Conservation (phyloP, 2,329 filamentous ascomycete genomes). For the Aspergillus phoenicis region DNA sequence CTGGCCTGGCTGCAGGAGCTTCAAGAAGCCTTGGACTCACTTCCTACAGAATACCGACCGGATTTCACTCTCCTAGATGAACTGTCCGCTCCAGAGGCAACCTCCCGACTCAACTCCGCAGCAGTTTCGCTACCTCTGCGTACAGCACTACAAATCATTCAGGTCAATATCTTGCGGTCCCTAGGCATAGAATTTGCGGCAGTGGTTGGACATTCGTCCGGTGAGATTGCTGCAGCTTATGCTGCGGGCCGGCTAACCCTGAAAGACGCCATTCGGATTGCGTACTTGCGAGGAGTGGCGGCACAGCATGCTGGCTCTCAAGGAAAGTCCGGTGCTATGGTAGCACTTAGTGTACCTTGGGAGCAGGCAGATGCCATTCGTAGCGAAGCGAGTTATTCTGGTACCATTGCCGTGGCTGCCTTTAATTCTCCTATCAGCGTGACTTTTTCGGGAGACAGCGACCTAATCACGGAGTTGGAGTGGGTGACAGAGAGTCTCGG, state of each 20-base stretch:
- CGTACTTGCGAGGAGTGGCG: slow-evolving; percentile 15
- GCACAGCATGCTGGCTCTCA: background rate
- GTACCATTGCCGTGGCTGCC: background rate
- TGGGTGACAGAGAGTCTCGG: slow-evolving; percentile 11
- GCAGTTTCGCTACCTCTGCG: slow-evolving; percentile 3
- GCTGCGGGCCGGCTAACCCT: slow-evolving; percentile 23
- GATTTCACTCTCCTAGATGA: slow-evolving; percentile 8
- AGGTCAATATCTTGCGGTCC: slow-evolving; percentile 6
- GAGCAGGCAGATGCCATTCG: slow-evolving; percentile 12
- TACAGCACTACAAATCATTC: slow-evolving; percentile 7
- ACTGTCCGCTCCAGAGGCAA: slow-evolving; percentile 2
- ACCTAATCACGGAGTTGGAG: slow-evolving; percentile 5
- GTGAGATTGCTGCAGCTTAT: slow-evolving; percentile 36
- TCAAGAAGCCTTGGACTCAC: slow-evolving; percentile 5
- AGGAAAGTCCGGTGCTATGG: slow-evolving; percentile 13
- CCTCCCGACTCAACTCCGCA: slow-evolving; percentile 6
- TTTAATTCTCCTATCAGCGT: slow-evolving; percentile 11
- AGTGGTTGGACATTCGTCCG: slow-evolving; percentile 33
- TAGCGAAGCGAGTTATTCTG: background rate
- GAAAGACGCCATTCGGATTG: slow-evolving; percentile 14
- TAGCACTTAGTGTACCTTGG: slow-evolving; percentile 15
- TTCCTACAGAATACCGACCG: slow-evolving; percentile 11
- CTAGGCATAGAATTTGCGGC: slow-evolving; percentile 12
- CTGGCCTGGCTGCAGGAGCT: background rate
- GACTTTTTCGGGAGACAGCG: slow-evolving; percentile 10